These are phyloP conservation scores for Plectosphaerella plurivora DNA, from an alignment of 2,329 filamentous ascomycete species.

Conservation along the genomic window DNA sequence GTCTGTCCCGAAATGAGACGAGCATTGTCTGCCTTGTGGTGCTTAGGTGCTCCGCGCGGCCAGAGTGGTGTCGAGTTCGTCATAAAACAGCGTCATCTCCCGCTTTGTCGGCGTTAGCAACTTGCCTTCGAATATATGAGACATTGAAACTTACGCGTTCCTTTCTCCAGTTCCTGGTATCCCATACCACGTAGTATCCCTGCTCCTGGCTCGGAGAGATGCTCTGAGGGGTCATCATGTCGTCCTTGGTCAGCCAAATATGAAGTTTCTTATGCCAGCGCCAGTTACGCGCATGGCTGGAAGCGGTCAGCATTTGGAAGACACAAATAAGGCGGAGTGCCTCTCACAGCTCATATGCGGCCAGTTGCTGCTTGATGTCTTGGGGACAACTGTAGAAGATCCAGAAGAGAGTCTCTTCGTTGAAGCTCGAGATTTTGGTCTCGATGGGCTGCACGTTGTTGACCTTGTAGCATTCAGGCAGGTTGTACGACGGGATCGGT, in stretches of 20 bases:
- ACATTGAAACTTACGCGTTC: conserved; percentile 47
- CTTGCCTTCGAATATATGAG: no score
- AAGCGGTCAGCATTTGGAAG: not conserved
- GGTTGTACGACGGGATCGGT: conserved; percentile 47
- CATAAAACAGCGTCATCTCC: conserved; percentile 57
- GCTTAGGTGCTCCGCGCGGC: not conserved
- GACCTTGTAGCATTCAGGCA: conserved; percentile 64
- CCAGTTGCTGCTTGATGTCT: conserved; percentile 59
- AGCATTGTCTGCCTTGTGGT: not conserved
- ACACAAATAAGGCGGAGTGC: not conserved
- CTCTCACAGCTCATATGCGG: conserved; percentile 58
- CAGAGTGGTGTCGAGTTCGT: conserved; percentile 51
- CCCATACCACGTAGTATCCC: conserved; percentile 64
- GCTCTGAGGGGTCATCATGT: conserved; percentile 58
- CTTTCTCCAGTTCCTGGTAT: conserved; percentile 57
- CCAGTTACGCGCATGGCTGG: conserved; percentile 60
- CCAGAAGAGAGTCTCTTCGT: conserved; percentile 65
- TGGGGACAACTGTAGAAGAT: conserved; percentile 65
- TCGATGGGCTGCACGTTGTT: conserved; percentile 63
- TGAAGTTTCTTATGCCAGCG: conserved; percentile 65
- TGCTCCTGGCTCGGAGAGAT: conserved; percentile 56
- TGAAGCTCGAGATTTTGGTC: conserved; percentile 62
- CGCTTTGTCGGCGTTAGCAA: conserved; percentile 34
- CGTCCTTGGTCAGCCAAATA: conserved; percentile 65
- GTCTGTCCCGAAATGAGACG: not conserved